Base-by-base conservation (phyloP, 495 filamentous ascomycete species). In the Penicillium crystallinum region DNA sequence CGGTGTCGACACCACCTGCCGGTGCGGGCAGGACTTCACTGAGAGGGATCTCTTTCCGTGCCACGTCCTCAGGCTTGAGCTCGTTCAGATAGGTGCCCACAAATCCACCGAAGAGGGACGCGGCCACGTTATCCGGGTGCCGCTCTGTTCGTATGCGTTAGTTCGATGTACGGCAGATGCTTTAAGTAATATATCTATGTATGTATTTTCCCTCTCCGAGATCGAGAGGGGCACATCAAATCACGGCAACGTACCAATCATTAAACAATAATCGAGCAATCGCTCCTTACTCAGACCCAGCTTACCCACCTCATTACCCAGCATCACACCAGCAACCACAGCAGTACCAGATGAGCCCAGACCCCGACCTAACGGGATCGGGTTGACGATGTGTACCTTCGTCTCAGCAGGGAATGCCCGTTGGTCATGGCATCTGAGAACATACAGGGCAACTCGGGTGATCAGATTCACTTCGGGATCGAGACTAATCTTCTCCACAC, bases 101-200 rank as follows among this genome's bases (percentile, higher is more conserved):
- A 63, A 98, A 96, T n/a, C 93, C 93, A 39, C 93, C 93, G 63
- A 91, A 96, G 23, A 96, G 79, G 1, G 92, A 90, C 0, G 93
- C 93, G 53, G 89, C 95, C 29, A 98, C 89, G 59, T 98, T 97
- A 73, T 98, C 93, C 4, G 93, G 93, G 70, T 98, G 93, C 23
- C 92, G 84, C 69, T 97, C 92, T 80, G 60, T 38, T 45, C 21
- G 29, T 41, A 37, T 45, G 10, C 36, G 44, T 59, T 46, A 63
- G 55, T 48, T 2, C 4, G 30, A 56, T 54, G 48, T 38, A 57
- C 15, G 42, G 10, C 11, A 39, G 43, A 43, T 15, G 25, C 21
- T 11, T 23, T 10, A 19, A 38, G 2, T n/a, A 11, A 30, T 29
- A 9, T 27, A 17, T 5, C 4, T 31, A 2, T 31, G 38, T 5